Percentiles rank a stretch among this genome's conserved stretches.
These are phyloP conservation scores for Starmerella stigmatis DNA, from an alignment of 805 yeast genomes.

Conservation along the genomic window DNA sequence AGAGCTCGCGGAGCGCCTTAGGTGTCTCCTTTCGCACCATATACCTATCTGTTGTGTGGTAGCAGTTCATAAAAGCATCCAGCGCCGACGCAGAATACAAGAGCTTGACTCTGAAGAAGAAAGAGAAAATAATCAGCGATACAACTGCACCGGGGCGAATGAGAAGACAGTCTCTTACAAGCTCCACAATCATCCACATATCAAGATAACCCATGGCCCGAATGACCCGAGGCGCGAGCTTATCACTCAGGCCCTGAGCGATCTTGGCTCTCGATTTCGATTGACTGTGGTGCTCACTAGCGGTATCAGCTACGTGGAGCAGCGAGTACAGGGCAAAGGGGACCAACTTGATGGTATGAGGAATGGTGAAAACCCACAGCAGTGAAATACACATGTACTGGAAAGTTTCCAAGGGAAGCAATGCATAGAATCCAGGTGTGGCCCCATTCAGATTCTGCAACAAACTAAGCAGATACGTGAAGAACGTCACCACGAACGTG, in stretches of 20 bases:
- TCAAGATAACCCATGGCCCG: conserved; percentile 41
- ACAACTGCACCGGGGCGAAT: conserved; percentile 57
- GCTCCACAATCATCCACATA: conserved; percentile 36
- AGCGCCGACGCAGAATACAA: conserved; percentile 62
- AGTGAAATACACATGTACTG: conserved; percentile 51
- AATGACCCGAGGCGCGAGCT: conserved; percentile 15
- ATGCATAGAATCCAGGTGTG: conserved; percentile 50
- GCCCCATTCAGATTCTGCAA: conserved; percentile 43
- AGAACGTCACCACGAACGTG: conserved; percentile 20
- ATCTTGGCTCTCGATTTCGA: conserved; percentile 8
- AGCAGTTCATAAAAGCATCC: conserved; percentile 51
- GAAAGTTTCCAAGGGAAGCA: conserved; percentile 65
- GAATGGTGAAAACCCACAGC: conserved; percentile 49
- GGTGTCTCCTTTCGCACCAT: conserved; percentile 43
- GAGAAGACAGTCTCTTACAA: conserved; percentile 40
- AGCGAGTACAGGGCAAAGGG: conserved; percentile 65
- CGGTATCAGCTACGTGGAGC: conserved; percentile 57
- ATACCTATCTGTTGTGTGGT: conserved; percentile 46
- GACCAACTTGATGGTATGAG: conserved; percentile 48
- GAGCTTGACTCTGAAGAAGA: conserved; percentile 62
- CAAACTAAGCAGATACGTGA: conserved; percentile 25
- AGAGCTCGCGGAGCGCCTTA: conserved; percentile 37
- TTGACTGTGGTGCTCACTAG: conserved; percentile 13
- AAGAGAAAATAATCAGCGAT: conserved; percentile 36
- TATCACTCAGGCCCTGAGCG: conserved; percentile 10